Evolutionary conservation across 371 early-diverging fungal species (phyloP).

Genomic region (Actinomucor elegans): DNA sequence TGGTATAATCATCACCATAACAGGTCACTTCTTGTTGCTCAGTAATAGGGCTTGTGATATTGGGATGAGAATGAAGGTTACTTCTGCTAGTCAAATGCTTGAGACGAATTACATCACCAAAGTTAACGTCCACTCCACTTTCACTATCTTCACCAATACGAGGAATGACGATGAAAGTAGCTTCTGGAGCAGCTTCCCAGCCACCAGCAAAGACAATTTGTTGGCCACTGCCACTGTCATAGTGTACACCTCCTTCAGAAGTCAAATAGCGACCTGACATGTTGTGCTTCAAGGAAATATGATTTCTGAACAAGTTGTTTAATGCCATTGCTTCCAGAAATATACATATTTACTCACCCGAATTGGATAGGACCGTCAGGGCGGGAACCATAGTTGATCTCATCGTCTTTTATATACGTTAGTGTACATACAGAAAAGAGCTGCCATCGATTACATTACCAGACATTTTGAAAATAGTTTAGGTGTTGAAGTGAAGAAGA

Average conservation of each 20-base stretch:
- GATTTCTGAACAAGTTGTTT: too few species aligned
- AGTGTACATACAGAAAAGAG: background rate
- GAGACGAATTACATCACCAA: conserved; percentile 56
- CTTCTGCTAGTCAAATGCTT: conserved; percentile 48
- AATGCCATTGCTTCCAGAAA: background rate
- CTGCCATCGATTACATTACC: background rate
- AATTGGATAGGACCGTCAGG: conserved; percentile 4
- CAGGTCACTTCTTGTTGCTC: conserved; percentile 65
- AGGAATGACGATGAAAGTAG: conserved; percentile 58
- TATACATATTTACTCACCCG: background rate
- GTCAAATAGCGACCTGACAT: conserved; percentile 57
- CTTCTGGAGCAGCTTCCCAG: conserved; percentile 37
- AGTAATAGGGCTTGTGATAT: conserved; percentile 47
- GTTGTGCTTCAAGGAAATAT: conserved; percentile 52
- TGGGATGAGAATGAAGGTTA: conserved; percentile 61
- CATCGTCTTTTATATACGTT: background rate
- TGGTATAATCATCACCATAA: conserved; percentile 44
- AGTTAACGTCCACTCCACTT: conserved; percentile 46
- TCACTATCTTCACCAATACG: conserved; percentile 29
- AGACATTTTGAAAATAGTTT: background rate
- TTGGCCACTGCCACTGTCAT: conserved; percentile 54
- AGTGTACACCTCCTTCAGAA: conserved; percentile 26
- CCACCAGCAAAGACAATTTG: conserved; percentile 50
- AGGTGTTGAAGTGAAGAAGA: too few species aligned
- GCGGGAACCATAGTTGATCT: conserved; percentile 4